Evolutionary conservation across 768 basidiomycete genomes (phyloP).

Genomic region (Phallus indusiatus): DNA sequence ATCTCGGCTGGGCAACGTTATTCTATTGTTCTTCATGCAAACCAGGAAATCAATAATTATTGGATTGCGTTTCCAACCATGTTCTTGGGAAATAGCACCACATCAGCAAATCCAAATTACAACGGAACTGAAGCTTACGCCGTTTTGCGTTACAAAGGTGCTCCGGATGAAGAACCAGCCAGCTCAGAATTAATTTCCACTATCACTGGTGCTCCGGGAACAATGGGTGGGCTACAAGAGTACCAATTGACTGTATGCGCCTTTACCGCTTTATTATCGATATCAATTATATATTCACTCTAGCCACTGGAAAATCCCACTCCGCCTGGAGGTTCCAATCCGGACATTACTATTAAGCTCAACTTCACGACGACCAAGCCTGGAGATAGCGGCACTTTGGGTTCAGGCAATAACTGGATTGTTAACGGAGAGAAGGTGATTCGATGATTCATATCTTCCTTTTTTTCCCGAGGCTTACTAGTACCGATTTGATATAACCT

Average conservation of each 20-base stretch:
- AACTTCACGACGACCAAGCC: conserved; percentile 9
- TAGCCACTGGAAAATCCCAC: conserved; percentile 1
- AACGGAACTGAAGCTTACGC: conserved; percentile 28
- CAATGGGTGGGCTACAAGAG: not conserved
- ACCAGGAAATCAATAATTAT: conserved; percentile 35
- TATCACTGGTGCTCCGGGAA: not conserved
- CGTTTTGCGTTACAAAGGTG: conserved; percentile 35
- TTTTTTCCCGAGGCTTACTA: not conserved
- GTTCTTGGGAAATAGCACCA: conserved; percentile 2
- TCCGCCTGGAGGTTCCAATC: not conserved
- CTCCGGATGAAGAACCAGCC: conserved; percentile 26
- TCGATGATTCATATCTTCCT: not conserved
- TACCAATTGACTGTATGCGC: conserved; percentile 1
- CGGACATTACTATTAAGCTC: conserved; percentile 4
- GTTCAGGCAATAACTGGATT: conserved; percentile 7
- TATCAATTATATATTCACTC: not conserved
- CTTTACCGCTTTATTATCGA: not conserved
- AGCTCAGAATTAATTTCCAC: conserved; percentile 7
- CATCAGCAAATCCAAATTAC: conserved; percentile 3
- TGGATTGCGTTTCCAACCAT: conserved; percentile 21
- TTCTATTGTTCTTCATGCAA: conserved; percentile 31
- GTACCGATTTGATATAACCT: too few relatives aligned
- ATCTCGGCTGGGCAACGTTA: conserved; percentile 29
- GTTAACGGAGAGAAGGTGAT: conserved; percentile 2
- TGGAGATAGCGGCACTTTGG: conserved; percentile 1